A percentile compares a stretch with the other conserved stretches of the same genome.
Conservation (phyloP, 2,329 filamentous ascomycete genomes). For the Cucurbitaria berberidis region DNA sequence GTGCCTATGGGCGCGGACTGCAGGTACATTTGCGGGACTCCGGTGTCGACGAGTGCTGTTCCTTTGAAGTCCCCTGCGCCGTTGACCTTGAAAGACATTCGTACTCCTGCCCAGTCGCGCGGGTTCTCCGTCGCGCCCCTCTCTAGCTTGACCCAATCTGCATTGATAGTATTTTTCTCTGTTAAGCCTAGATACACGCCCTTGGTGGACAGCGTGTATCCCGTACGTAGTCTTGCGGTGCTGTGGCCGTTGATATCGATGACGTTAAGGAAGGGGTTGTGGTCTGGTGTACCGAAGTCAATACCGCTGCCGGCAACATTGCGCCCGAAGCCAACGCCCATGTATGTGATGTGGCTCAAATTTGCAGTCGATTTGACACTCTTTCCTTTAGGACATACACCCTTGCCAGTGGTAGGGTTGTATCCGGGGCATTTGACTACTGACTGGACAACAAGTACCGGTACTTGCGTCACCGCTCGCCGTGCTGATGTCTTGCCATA, state of each 20-base stretch:
- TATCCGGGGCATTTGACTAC: conserved; percentile 10
- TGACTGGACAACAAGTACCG: conserved; percentile 12
- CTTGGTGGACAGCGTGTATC: conserved; percentile 8
- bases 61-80: background rate
- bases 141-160: conserved; percentile 6
- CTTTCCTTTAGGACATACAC: conserved; percentile 2
- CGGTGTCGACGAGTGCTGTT: conserved; percentile 11
- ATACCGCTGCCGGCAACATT: conserved; percentile 2
- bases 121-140: conserved; percentile 5
- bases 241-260: background rate
- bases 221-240: background rate
- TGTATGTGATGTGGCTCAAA: background rate
- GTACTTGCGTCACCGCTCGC: conserved; percentile 2
- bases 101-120: conserved; percentile 9
- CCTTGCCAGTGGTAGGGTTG: conserved; percentile 2
- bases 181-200: conserved; percentile 15
- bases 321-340: conserved; percentile 20
- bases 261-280: conserved; percentile 31
- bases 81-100: background rate
- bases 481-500: background rate
- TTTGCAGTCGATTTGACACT: background rate
- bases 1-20: background rate
- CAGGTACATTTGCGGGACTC: conserved; percentile 12
- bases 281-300: conserved; percentile 3
- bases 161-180: conserved; percentile 1